Percentiles rank a stretch among this genome's conserved stretches.
Conservation (phyloP, 2,329 filamentous ascomycete genomes). For the Ophiostoma quercus region DNA sequence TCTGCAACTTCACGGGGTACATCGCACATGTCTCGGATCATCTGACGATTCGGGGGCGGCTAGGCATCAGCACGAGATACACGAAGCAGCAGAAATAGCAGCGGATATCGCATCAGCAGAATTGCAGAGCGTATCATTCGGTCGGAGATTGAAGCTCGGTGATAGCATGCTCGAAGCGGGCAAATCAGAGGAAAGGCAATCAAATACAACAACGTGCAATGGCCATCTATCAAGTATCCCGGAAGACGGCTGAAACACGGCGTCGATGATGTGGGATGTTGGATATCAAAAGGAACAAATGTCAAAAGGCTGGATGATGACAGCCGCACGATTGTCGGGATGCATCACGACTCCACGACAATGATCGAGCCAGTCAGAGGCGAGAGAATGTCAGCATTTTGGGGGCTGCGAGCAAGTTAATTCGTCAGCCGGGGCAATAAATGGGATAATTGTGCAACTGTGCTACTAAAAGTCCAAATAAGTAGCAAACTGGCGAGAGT, state of each 20-base stretch:
- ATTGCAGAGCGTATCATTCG: conserved; percentile 20
- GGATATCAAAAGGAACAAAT: too few relatives aligned
- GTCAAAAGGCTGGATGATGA: neutral
- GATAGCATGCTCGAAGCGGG: neutral
- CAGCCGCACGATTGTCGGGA: conserved; percentile 5
- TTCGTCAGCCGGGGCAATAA: neutral
- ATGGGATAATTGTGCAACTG: neutral
- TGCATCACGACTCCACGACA: neutral
- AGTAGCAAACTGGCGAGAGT: neutral
- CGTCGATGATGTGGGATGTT: neutral
- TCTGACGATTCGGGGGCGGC: neutral
- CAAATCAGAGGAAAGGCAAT: conserved; percentile 17
- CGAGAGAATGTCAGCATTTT: neutral
- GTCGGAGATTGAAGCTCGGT: conserved; percentile 9
- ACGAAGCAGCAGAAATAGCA: neutral
- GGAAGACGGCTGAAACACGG: neutral
- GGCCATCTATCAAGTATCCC: neutral
- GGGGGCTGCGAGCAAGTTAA: neutral
- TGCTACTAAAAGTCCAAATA: neutral
- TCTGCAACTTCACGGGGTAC: neutral
- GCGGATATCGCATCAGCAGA: conserved; percentile 20
- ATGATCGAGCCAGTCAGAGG: neutral
- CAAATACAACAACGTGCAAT: neutral
- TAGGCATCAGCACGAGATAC: neutral
- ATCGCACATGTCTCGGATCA: neutral